Base-by-base conservation (phyloP, 2,329 filamentous ascomycete species). In the Macroventuria anomochaeta region DNA sequence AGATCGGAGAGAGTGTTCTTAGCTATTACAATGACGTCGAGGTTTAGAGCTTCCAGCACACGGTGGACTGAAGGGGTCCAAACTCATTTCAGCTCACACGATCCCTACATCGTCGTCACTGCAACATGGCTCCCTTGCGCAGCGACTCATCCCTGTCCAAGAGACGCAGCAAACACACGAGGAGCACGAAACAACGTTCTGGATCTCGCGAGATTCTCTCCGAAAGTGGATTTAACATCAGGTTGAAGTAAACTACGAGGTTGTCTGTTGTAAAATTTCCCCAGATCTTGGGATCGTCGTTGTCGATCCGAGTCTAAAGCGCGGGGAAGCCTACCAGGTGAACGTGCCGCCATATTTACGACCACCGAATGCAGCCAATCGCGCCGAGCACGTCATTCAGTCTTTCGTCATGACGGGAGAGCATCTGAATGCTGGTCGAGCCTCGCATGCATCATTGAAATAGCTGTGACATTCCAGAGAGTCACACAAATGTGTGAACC, bases 341-440 rank as follows among this genome's bases (percentile, higher is more conserved):
- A n/a, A 28, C 29, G n/a, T 40, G 49, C 34, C 25, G 49, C 46
- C 28, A 32, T 38, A 42, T 49, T 46, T 38, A 55, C 33, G 25
- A 43, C 31, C 25, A n/a, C 34, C n/a, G 15, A 38, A 39, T 29
- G 17, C 32, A 26, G 43, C 55, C 50, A 57, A 55, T 57, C 13
- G 42, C 15, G 48, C 17, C 20, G 32, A 26, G 18, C n/a, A 12
- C 12, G 13, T 29, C 42, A 47, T 48, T 51, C 46, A 33, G 17
- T 18, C 23, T 46, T 47, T 51, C 57, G 37, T 57, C 57, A 59
- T 59, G 17, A 40, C 46, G 32, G 29, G 41, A 54, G 31, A 29
- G 18, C 23, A 25, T 25, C 29, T 20, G 12, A 28, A 17, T 23
- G 34, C 23, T 41, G 21, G 11, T 36, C 3, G 18, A 44, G 17